A percentile compares a stretch with the other conserved stretches of the same genome.
These are phyloP conservation scores for Geopyxis carbonaria DNA, from an alignment of 495 filamentous ascomycete species.

Conservation along the genomic window DNA sequence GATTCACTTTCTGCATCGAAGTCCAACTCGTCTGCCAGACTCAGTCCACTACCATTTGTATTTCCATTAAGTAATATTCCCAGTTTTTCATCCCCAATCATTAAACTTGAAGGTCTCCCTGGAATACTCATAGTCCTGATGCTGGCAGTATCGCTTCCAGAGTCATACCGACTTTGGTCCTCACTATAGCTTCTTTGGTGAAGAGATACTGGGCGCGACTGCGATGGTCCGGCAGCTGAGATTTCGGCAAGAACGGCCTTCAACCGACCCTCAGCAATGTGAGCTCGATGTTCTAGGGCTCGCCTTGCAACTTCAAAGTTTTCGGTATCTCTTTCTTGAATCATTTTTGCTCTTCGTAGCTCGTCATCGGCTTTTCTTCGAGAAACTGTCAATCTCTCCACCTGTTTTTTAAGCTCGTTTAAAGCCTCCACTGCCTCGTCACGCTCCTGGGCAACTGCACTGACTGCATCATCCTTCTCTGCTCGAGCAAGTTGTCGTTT, in stretches of 20 bases:
- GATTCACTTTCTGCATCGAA: conserved; percentile 60
- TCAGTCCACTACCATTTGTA: conserved; percentile 53
- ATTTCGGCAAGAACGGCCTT: conserved; percentile 73
- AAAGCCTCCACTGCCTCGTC: conserved; percentile 65
- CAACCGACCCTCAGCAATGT: conserved; percentile 72
- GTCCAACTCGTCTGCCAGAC: conserved; percentile 76
- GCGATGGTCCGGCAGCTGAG: conserved; percentile 35
- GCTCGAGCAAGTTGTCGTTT: conserved; percentile 71
- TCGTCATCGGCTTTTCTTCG: conserved; percentile 71
- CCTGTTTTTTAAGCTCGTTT: conserved; percentile 54
- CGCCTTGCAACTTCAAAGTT: conserved; percentile 67
- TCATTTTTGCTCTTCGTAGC: conserved; percentile 49
- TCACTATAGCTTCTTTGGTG: neutral
- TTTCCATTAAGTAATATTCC: conserved; percentile 48
- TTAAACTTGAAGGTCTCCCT: conserved; percentile 31
- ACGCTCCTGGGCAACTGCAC: conserved; percentile 65
- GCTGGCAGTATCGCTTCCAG: conserved; percentile 53
- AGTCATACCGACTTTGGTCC: conserved; percentile 5
- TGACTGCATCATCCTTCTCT: conserved; percentile 73
- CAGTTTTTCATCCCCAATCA: conserved; percentile 27
- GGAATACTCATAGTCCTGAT: conserved; percentile 59
- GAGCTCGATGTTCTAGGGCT: conserved; percentile 61
- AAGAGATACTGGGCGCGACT: neutral
- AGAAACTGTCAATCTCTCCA: conserved; percentile 65
- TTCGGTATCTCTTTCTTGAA: conserved; percentile 70